Conservation (phyloP, 2,329 filamentous ascomycete species). For the Myrmaecium sp. region DNA sequence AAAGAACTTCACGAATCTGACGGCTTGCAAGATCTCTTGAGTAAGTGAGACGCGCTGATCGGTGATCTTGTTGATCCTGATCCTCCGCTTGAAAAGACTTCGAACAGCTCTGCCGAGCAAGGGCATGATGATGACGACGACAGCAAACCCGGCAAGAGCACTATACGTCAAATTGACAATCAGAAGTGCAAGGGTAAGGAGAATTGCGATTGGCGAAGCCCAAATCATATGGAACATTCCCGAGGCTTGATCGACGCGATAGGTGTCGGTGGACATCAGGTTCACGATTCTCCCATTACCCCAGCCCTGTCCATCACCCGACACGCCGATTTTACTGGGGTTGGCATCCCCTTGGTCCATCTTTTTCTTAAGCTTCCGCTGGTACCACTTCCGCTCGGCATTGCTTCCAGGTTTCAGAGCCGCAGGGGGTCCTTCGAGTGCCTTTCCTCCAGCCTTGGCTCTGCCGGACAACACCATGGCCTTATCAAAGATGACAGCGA, state of each 20-base stretch:
- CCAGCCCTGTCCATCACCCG: conserved; percentile 67
- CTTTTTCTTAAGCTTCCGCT: conserved; percentile 25
- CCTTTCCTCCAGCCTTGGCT: conserved; percentile 65
- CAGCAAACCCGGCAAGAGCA: conserved; percentile 70
- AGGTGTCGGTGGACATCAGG: conserved; percentile 88
- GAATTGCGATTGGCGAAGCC: conserved; percentile 63
- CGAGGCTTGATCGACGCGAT: conserved; percentile 75
- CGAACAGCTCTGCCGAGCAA: conserved; percentile 62
- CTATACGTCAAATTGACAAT: conserved; percentile 81
- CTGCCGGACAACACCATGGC: conserved; percentile 75
- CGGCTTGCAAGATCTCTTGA: conserved; percentile 79
- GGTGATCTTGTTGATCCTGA: conserved; percentile 78
- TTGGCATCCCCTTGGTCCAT: conserved; percentile 23
- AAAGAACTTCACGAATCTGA: conserved; percentile 92
- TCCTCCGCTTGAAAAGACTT: conserved; percentile 56
- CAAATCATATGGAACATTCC: conserved; percentile 85
- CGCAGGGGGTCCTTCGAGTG: conserved; percentile 22
- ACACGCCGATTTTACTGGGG: conserved; percentile 31
- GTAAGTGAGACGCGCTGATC: conserved; percentile 83
- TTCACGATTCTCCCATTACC: conserved; percentile 84
- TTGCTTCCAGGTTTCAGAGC: conserved; percentile 31
- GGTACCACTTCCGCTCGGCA: conserved; percentile 35
- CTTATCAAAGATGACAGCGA: conserved; percentile 81
- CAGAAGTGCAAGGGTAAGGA: conserved; percentile 65
- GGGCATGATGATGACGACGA: conserved; percentile 65